Percentiles rank a stretch among this genome's conserved stretches.
Evolutionary conservation across 805 yeast species (phyloP).

Genomic region (Zygosaccharomyces gambellarensis): DNA sequence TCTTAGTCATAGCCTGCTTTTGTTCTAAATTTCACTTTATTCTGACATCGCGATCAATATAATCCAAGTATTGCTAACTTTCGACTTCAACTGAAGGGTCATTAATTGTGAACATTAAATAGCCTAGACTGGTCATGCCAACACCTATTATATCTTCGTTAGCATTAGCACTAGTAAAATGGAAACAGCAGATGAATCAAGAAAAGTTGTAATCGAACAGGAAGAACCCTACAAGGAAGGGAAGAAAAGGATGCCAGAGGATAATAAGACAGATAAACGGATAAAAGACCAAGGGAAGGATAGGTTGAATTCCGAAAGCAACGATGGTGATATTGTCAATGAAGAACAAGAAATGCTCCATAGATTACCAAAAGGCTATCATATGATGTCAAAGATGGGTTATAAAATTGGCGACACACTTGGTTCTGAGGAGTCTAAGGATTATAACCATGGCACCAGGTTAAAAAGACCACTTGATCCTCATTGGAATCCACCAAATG

Average conservation of each 20-base stretch:
- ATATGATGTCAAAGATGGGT: slow-evolving; percentile 59
- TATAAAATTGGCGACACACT: slow-evolving; percentile 44
- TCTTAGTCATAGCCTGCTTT: not conserved
- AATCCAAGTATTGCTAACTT: not conserved
- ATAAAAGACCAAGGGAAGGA: not conserved
- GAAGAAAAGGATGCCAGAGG: not conserved
- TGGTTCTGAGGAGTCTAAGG: slow-evolving; percentile 29
- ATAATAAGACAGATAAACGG: not conserved
- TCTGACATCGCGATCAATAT: not conserved
- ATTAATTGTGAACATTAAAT: not conserved
- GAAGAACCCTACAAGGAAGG: slow-evolving; percentile 1
- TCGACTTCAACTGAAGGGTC: not conserved
- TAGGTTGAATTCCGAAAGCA: not conserved
- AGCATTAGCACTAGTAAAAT: slow-evolving; percentile 8
- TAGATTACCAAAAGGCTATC: slow-evolving; percentile 40
- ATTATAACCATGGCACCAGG: not conserved
- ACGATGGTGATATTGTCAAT: not conserved
- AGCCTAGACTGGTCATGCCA: slow-evolving; percentile 5
- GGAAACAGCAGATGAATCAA: slow-evolving; percentile 7
- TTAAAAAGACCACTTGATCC: slow-evolving; percentile 3
- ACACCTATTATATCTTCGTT: slow-evolving; percentile 11
- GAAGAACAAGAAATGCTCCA: not conserved
- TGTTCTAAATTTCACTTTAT: not conserved
- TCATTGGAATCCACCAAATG: not conserved
- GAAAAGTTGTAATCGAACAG: slow-evolving; percentile 1